phyloP scores from a whole-genome alignment of 805 yeast genomes.

The Blastobotrys attinorum region DNA sequence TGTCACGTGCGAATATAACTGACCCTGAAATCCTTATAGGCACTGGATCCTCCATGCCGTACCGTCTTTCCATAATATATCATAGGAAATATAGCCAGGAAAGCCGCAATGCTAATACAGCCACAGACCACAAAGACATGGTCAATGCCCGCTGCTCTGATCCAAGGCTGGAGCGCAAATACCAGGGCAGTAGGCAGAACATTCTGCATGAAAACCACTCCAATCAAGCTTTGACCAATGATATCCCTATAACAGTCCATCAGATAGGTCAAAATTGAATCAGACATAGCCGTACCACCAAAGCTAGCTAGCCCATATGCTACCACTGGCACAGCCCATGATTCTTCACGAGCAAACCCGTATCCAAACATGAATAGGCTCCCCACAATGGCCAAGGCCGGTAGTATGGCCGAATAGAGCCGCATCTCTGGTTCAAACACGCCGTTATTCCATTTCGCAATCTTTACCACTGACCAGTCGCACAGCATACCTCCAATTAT shows the following conservation, averaged over 20 bases:
- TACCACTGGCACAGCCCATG: constrained; percentile 3
- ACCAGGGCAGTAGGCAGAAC: constrained; percentile 3
- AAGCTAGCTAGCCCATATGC: constrained; percentile 4
- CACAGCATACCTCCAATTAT: constrained; percentile 9
- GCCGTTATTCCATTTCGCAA: constrained; percentile 4
- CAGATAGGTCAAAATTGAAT: constrained; percentile 1
- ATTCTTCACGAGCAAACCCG: not conserved
- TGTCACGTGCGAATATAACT: not conserved
- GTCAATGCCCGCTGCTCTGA: constrained; percentile 1
- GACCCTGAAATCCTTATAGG: not conserved
- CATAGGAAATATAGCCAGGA: not conserved
- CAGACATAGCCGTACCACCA: constrained; percentile 6
- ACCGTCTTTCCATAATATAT: not conserved
- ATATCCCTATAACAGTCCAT: constrained; percentile 6
- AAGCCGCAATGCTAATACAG: constrained; percentile 1
- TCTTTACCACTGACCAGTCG: constrained; percentile 9
- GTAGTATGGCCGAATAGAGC: constrained; percentile 3
- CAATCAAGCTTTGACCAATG: constrained; percentile 2
- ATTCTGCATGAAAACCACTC: constrained; percentile 4
- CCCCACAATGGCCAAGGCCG: constrained; percentile 3
- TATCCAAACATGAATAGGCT: constrained; percentile 6
- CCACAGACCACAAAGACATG: constrained; percentile 3
- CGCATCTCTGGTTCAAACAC: constrained; percentile 4
- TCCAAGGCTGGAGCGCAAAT: constrained; percentile 5
- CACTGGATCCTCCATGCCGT: not conserved